phyloP scores from a whole-genome alignment of 2,329 filamentous ascomycete species.

The Colletotrichum sp. region DNA sequence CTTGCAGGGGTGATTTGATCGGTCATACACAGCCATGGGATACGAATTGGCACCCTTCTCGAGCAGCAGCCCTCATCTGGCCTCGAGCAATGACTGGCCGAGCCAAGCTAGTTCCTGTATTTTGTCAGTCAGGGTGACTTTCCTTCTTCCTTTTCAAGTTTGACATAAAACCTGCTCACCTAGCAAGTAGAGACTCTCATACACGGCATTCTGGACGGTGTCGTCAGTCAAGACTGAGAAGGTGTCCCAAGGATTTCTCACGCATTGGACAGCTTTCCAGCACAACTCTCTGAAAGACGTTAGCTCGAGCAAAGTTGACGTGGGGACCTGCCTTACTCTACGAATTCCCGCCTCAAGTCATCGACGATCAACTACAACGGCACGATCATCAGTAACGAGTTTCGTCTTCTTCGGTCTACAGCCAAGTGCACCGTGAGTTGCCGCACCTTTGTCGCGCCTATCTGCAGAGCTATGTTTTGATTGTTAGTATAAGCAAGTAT shows the following conservation, averaged over 20 bases:
- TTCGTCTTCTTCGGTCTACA: too few relatives aligned
- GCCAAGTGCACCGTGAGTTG: not conserved
- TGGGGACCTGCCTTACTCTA: conserved; percentile 48
- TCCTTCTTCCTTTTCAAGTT: not conserved
- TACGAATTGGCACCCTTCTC: conserved; percentile 38
- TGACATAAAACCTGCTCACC: conserved; percentile 38
- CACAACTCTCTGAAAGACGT: conserved; percentile 59
- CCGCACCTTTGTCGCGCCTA: conserved; percentile 15
- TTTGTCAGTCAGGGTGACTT: not conserved
- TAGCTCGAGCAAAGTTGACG: not conserved
- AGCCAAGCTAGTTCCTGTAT: conserved; percentile 59
- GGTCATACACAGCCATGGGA: conserved; percentile 51
- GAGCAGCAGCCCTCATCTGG: conserved; percentile 49
- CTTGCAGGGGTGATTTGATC: not conserved
- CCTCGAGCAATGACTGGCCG: conserved; percentile 70
- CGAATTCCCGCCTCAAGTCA: conserved; percentile 73
- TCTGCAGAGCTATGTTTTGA: conserved; percentile 7
- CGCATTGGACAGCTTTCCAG: conserved; percentile 75
- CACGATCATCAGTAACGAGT: not conserved
- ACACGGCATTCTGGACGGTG: conserved; percentile 37
- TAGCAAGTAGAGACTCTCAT: conserved; percentile 58
- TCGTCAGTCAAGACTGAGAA: fast-evolving
- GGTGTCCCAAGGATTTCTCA: not conserved
- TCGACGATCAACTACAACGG: conserved; percentile 49
- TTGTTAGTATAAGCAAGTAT: not conserved